Evolutionary conservation across 306 rosid species (phyloP).

Genomic region (Rosa rugosa): DNA sequence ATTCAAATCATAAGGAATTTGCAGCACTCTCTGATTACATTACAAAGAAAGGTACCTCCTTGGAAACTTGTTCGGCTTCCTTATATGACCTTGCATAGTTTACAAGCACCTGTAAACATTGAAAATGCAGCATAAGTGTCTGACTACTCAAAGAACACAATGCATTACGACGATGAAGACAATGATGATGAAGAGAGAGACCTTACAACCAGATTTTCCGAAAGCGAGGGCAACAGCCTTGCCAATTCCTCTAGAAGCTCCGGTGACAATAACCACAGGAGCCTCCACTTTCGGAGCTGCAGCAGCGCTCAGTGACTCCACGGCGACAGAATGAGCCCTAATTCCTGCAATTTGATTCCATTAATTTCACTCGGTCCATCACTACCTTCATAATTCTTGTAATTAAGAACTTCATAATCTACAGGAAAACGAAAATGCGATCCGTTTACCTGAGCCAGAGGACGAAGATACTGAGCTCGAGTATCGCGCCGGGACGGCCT

Average conservation of each 20-base stretch:
- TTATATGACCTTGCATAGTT: constrained; percentile 87
- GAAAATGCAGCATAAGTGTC: not conserved
- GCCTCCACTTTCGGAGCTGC: constrained; percentile 52
- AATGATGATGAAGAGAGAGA: constrained; percentile 38
- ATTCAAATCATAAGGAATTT: not conserved
- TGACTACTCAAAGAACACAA: not conserved
- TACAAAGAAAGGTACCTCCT: constrained; percentile 51
- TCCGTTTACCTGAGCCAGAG: constrained; percentile 11
- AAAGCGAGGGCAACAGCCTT: constrained; percentile 74
- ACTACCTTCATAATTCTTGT: not conserved
- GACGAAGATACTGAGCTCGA: constrained; percentile 19
- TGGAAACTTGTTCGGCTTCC: constrained; percentile 90
- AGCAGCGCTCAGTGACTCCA: constrained; percentile 46
- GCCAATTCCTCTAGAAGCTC: constrained; percentile 97
- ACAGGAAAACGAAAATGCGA: not conserved
- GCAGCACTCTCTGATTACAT: not conserved
- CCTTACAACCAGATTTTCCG: constrained; percentile 99
- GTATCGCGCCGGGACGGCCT: not conserved
- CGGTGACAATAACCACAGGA: constrained; percentile 89
- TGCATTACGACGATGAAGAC: not conserved
- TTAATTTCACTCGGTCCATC: not conserved
- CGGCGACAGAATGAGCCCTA: constrained; percentile 76
- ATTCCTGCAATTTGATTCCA: constrained; percentile 41
- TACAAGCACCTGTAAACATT: constrained; percentile 63
- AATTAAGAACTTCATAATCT: not conserved